These are phyloP conservation scores for Blepharisma stoltei DNA, from an alignment of 73 alveolate species.

Conservation along the genomic window DNA sequence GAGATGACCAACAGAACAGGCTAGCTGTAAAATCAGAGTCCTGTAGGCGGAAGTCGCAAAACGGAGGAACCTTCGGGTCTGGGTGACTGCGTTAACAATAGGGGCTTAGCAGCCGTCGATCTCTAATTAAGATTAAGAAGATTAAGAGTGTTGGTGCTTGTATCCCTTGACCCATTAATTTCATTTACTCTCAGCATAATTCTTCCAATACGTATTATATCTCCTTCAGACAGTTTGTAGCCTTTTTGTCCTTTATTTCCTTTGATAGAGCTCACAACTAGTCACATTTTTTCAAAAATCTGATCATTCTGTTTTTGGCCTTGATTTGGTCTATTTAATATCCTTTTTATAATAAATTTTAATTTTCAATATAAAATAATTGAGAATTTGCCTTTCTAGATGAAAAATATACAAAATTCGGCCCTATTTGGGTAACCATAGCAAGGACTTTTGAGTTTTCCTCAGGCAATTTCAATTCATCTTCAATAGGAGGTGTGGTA, in stretches of 20 bases:
- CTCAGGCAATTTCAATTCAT: too few relatives aligned
- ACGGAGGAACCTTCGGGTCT: too few relatives aligned
- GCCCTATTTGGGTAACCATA: too few relatives aligned
- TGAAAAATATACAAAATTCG: background rate
- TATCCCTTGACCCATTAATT: slow-evolving; percentile 35
- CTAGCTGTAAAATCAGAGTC: too few relatives aligned
- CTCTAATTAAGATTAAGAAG: too few relatives aligned
- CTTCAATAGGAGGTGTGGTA: too few relatives aligned
- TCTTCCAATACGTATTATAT: slow-evolving; percentile 76
- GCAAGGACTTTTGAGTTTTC: too few relatives aligned
- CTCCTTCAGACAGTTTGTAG: slow-evolving; percentile 52
- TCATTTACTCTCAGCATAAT: slow-evolving; percentile 66
- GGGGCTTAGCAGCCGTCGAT: too few relatives aligned
- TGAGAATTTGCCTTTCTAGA: background rate
- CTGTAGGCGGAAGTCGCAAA: too few relatives aligned
- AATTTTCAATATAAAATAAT: background rate
- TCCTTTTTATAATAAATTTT: background rate
- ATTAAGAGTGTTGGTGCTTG: slow-evolving; percentile 11
- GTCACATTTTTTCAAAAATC: slow-evolving; percentile 13
- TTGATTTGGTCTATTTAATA: background rate
- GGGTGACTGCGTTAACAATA: too few relatives aligned
- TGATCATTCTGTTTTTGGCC: background rate
- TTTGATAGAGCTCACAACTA: background rate
- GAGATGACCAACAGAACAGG: too few relatives aligned
- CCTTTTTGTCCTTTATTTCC: slow-evolving; percentile 31